phyloP scores from a whole-genome alignment of 2,329 filamentous ascomycete species.

The Cladosporium sp. region DNA sequence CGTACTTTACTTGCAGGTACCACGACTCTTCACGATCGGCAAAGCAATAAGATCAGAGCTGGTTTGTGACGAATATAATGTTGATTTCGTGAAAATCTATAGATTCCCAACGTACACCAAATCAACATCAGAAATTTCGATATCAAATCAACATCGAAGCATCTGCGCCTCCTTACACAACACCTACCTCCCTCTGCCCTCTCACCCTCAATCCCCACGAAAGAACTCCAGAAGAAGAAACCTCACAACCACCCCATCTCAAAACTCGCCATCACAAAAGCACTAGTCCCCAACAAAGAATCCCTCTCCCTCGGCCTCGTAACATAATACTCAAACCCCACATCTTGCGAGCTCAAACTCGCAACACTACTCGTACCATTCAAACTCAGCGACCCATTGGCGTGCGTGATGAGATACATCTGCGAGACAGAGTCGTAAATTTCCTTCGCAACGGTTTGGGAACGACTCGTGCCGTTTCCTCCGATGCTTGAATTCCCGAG shows the following conservation, averaged over 20 bases:
- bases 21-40: no score
- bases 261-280: constrained; percentile 38
- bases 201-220: no score
- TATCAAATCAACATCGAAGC: no score
- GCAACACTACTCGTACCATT: constrained; percentile 48
- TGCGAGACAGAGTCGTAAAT: constrained; percentile 46
- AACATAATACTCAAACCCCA: constrained; percentile 47
- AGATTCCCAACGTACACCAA: no score
- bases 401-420: constrained; percentile 39
- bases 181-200: no score
- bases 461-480: constrained; percentile 21
- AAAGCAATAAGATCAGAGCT: no score
- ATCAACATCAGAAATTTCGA: no score
- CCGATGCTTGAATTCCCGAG: constrained; percentile 21
- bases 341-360: constrained; percentile 43
- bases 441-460: constrained; percentile 22
- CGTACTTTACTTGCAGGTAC: no score
- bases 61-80: no score
- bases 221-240: no score
- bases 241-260: constrained; percentile 24
- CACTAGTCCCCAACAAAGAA: constrained; percentile 37
- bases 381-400: constrained; percentile 39
- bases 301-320: constrained; percentile 35
- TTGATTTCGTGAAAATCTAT: no score
- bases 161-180: no score